Conservation (phyloP, 768 basidiomycete genomes). For the Lanmaoa rubissima region DNA sequence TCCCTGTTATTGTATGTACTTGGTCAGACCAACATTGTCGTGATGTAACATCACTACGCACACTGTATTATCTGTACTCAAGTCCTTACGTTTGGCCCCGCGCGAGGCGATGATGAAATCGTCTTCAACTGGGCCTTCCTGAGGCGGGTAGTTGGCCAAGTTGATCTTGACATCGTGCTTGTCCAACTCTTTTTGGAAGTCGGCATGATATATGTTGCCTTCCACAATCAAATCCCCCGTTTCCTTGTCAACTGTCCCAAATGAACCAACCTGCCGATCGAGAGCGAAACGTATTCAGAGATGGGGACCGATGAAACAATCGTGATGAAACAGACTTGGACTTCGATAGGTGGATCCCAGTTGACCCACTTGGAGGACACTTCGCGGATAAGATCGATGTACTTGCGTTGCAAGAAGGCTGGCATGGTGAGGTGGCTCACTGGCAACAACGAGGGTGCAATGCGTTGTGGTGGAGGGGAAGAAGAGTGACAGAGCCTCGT, state of each 20-base stretch:
- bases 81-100: slow-evolving; percentile 12
- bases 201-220: slow-evolving; percentile 35
- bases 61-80: slow-evolving; percentile 10
- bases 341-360: slow-evolving; percentile 33
- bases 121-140: slow-evolving; percentile 18
- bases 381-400: slow-evolving; percentile 33
- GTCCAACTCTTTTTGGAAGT: slow-evolving; percentile 19
- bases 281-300: background rate
- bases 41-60: slow-evolving; percentile 5
- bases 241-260: slow-evolving; percentile 31
- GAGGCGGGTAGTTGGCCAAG: slow-evolving; percentile 18
- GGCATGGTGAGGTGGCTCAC: slow-evolving; percentile 1
- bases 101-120: slow-evolving; percentile 24
- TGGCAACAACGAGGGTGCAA: background rate
- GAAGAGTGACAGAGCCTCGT: background rate
- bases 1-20: too few species aligned
- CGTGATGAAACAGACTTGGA: slow-evolving; percentile 21
- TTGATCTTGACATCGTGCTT: slow-evolving; percentile 8
- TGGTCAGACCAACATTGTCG: background rate
- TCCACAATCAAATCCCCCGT: slow-evolving; percentile 33
- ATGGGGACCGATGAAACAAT: background rate
- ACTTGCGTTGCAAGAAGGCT: slow-evolving; percentile 28
- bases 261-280: slow-evolving; percentile 33
- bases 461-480: background rate
- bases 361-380: slow-evolving; percentile 37